Conservation (phyloP, 108 stramenopile genomes). For the Craspedostauros australis region DNA sequence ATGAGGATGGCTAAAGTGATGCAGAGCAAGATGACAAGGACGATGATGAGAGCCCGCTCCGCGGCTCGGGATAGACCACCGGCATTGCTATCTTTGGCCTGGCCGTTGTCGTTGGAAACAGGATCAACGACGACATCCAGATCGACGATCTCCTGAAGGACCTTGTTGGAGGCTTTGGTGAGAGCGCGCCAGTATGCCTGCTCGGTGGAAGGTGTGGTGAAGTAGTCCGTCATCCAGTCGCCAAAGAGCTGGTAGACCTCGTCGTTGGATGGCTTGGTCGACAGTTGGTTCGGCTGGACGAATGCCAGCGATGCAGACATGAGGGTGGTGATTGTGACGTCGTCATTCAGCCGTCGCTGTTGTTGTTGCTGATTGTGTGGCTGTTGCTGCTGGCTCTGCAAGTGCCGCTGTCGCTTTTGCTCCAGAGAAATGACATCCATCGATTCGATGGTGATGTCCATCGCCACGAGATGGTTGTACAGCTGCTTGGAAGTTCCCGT, state of each 20-base stretch:
- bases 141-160: too few relatives aligned
- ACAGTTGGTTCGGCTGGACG: conserved; percentile 5
- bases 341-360: not conserved
- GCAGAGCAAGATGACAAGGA: too few relatives aligned
- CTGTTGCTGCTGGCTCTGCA: not conserved
- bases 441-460: not conserved
- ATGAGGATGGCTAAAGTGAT: too few relatives aligned
- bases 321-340: not conserved
- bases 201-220: too few relatives aligned
- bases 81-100: too few relatives aligned
- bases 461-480: not conserved
- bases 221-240: conserved; percentile 10
- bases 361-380: not conserved
- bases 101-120: too few relatives aligned
- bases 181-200: too few relatives aligned
- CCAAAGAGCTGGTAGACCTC: conserved; percentile 9
- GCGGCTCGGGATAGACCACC: too few relatives aligned
- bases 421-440: not conserved
- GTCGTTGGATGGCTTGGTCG: conserved; percentile 11
- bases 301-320: conserved; percentile 5
- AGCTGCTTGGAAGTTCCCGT: not conserved
- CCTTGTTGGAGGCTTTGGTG: too few relatives aligned
- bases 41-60: too few relatives aligned
- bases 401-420: not conserved
- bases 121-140: too few relatives aligned